Conservation (phyloP, 2,329 filamentous ascomycete species). For the Colletotrichum paranaense region DNA sequence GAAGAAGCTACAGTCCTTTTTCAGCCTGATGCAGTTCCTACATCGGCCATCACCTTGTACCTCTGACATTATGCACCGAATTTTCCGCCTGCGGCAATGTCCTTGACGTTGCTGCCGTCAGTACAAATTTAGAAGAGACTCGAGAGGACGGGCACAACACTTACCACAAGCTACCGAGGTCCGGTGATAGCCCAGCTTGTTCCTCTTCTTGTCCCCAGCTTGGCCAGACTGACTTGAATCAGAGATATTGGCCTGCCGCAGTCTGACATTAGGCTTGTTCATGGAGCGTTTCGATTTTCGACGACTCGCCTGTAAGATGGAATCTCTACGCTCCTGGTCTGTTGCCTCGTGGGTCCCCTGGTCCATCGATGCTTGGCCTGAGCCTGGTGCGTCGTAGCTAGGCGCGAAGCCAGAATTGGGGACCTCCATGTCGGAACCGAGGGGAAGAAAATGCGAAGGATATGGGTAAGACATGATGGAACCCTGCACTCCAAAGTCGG, state of each 20-base stretch:
- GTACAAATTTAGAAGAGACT: neutral
- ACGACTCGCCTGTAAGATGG: constrained; percentile 46
- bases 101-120: constrained; percentile 61
- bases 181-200: constrained; percentile 95
- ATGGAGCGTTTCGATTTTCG: constrained; percentile 60
- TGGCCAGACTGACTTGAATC: constrained; percentile 49
- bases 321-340: constrained; percentile 50
- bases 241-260: constrained; percentile 50
- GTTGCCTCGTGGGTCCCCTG: constrained; percentile 33
- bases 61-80: constrained; percentile 84
- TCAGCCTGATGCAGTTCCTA: constrained; percentile 91
- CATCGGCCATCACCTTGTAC: constrained; percentile 82
- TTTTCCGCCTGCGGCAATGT: constrained; percentile 93
- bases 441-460: constrained; percentile 53
- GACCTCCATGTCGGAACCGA: constrained; percentile 54
- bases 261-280: constrained; percentile 61
- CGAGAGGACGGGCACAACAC: constrained; percentile 50
- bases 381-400: constrained; percentile 46
- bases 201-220: constrained; percentile 72
- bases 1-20: constrained; percentile 94
- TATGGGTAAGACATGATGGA: constrained; percentile 63
- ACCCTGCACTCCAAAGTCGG: constrained; percentile 46
- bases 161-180: constrained; percentile 96
- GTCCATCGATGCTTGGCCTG: constrained; percentile 10
- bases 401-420: constrained; percentile 50